Evolutionary conservation across 371 early-diverging fungal genomes (phyloP).

Genomic region (Haplosporangium sp.): DNA sequence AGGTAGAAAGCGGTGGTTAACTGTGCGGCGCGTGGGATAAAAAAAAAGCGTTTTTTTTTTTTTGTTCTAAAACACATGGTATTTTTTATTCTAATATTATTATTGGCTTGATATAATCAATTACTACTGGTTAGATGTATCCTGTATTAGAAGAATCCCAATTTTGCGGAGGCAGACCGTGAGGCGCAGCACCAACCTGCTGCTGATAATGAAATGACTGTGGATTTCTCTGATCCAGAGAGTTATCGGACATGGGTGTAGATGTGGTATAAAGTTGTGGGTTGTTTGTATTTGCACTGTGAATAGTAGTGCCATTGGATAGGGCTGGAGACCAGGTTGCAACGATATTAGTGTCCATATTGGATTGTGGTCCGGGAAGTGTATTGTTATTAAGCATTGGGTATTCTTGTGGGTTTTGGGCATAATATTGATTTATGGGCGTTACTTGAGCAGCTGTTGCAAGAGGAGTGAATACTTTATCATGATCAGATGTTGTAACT

Average conservation of each 20-base stretch:
- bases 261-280: conserved; percentile 4
- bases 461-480: background rate
- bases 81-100: too few species aligned
- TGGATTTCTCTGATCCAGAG: conserved; percentile 6
- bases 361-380: background rate
- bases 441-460: background rate
- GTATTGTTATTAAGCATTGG: background rate
- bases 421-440: background rate
- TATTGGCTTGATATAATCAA: too few species aligned
- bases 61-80: too few species aligned
- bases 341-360: background rate
- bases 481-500: background rate
- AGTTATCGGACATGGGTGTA: background rate
- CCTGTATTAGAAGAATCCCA: background rate
- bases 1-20: background rate
- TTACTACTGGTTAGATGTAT: too few species aligned
- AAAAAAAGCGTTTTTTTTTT: too few species aligned
- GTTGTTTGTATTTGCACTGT: background rate
- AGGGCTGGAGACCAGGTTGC: background rate
- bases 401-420: background rate
- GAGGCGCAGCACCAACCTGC: conserved; percentile 11
- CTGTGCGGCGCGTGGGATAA: too few species aligned
- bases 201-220: conserved; percentile 2
- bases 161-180: background rate
- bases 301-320: background rate